Base-by-base conservation (phyloP, 805 yeast species). In the Wickerhamomyces canadensis region DNA sequence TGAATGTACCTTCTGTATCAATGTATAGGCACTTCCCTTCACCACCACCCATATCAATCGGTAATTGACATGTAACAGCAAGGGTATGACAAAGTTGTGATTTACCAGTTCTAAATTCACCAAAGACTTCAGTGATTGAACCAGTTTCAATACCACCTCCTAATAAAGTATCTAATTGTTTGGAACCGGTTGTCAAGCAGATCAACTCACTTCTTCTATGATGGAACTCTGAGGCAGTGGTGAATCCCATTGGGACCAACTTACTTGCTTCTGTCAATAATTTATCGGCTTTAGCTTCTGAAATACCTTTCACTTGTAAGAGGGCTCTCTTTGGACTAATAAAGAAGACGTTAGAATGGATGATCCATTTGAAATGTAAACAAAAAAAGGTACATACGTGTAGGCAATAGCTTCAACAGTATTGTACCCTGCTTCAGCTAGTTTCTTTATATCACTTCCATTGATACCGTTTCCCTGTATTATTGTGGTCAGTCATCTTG, bases 61-160 rank as follows among this genome's bases (percentile, higher is more conserved):
- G 98, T 38, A 93, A 68, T 61, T 91, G 98, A 60, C 98, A 91
- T 2, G 97, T 91, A 6, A 93, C 96, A 0, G 98, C 96, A 38
- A 93, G 70, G 2, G 98, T 93, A 58, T 93, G 98, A 61, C 98
- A 93, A 33, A 93, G 65, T 66, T 93, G 98, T 5, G 97, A 87
- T 59, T 93, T 93, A 32, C 98, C 98, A 2, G 98, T 93, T 66
- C 98, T 78, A 60, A 89, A 93, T 61, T 93, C 98, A 26, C 98
- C 98, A 66, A 86, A 93, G 8, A 91, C 75, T 62, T 93, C 98
- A 1, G 98, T 93, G 47, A 93, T 83, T 2, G 96, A 84, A 2
- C 98, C 98, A 0, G 98, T 93, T 60, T 93, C 98, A 35, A 93
- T 75, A 29, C 98, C 98, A 37, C 98, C 98, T 9, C 97, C 97